These are phyloP conservation scores for Sarocladium kiliense DNA, from an alignment of 2,329 filamentous ascomycete genomes.

Conservation along the genomic window DNA sequence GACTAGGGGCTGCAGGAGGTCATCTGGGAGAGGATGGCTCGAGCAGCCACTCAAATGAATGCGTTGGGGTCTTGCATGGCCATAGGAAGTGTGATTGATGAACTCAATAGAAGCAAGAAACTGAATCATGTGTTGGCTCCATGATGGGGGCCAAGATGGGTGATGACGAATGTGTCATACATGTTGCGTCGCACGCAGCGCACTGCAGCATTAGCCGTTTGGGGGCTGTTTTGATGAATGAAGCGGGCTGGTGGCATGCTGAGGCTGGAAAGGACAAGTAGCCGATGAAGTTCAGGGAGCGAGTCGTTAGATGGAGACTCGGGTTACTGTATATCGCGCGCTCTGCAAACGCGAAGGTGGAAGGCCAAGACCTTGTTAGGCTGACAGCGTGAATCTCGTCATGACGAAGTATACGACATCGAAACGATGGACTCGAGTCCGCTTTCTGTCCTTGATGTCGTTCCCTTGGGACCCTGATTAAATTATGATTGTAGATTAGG, in stretches of 20 bases:
- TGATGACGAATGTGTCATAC: neutral
- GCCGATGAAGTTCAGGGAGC: no score
- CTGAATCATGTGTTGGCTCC: neutral
- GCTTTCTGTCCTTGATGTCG: no score
- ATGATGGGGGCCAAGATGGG: neutral
- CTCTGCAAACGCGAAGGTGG: no score
- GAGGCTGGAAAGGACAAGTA: neutral
- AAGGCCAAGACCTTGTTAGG: no score
- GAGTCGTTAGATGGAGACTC: no score
- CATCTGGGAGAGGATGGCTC: neutral
- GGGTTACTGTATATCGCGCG: no score
- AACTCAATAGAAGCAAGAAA: neutral
- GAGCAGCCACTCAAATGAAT: neutral
- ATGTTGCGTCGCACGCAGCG: neutral
- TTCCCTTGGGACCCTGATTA: no score
- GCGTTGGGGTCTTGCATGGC: neutral
- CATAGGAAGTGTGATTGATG: neutral
- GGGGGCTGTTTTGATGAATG: neutral
- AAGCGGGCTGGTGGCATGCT: no score
- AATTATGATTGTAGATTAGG: no score
- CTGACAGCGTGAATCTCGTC: no score
- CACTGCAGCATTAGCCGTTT: neutral
- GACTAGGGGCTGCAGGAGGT: slow-evolving; percentile 4
- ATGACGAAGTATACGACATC: no score
- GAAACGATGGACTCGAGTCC: no score